Evolutionary conservation across 768 basidiomycete species (phyloP), one percentile per base, ranked within the genome.

Genomic region (Leucocoprinus sp.): DNA sequence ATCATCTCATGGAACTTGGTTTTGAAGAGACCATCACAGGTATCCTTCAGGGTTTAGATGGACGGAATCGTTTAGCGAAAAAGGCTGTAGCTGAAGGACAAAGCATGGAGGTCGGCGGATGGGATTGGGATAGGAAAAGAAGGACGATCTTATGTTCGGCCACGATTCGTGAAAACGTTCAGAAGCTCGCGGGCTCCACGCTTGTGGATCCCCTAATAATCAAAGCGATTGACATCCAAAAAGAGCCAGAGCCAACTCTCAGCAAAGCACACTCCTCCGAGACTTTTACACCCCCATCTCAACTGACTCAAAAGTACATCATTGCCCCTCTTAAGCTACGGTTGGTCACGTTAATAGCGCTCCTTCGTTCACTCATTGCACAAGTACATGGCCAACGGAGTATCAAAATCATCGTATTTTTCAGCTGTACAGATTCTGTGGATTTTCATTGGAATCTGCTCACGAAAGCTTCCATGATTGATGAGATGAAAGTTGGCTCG

Each of bases 401-500:
- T 8, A 71, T 72, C 33, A 91, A 88, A 62, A 78, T 96, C 45
- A 91, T 99, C 37, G 91, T 99, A 4, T 99, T 99, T 64, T 67
- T 99, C 50, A 95, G 88, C 54, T 97, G 92, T 56, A 98, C 93
- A 4, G 95, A 97, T 63, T 93, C 96, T 2, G 96, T 99, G 14
- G 95, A 99, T 61, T 97, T 91, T 57, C 92, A 95, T 58, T 98
- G 91, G 90, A 77, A 74, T 40, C 67, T 97, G 17, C 64, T 98
- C 1, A 84, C 82, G 0, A 76, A 80, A 4, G 69, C 88, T 15
- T 56, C 64, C 4, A 93, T 95, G 86, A 77, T 51, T 12, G 56
- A 54, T 11, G 57, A 54, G 8, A 51, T 2, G 58, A 56, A 12
- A 62, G 54, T n/a, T 38, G 39, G 43, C 3, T 17, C 37, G 11